phyloP scores from a whole-genome alignment of 2,329 filamentous ascomycete species.

The Diaporthe australafricana region DNA sequence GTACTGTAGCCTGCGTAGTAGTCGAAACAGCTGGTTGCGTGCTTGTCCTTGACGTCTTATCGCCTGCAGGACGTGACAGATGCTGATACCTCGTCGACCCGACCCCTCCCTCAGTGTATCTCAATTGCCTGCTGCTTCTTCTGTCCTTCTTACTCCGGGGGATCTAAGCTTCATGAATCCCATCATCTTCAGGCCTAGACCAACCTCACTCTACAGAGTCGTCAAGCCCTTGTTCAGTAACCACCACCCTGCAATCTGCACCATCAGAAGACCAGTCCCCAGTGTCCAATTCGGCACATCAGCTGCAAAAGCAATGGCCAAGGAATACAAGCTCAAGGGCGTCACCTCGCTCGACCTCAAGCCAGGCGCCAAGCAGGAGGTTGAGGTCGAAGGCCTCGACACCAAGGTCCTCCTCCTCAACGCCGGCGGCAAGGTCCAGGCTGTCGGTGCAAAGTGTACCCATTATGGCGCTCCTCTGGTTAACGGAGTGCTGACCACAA shows the following conservation, averaged over 20 bases:
- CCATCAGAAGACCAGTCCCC: not conserved
- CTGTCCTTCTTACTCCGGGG: not conserved
- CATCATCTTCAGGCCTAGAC: conserved; percentile 5
- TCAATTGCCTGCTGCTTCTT: not conserved
- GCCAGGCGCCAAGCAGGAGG: conserved; percentile 87
- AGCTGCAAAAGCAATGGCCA: conserved; percentile 57
- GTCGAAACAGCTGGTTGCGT: not conserved
- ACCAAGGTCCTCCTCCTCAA: conserved; percentile 91
- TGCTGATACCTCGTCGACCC: conserved; percentile 15
- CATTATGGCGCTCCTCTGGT: conserved; percentile 93
- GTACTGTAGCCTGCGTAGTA: no score
- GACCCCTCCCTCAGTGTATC: conserved; percentile 25
- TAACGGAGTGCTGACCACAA: conserved; percentile 84
- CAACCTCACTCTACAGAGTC: conserved; percentile 14
- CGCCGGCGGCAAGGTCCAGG: conserved; percentile 79
- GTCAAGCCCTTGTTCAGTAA: conserved; percentile 13
- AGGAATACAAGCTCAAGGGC: conserved; percentile 80
- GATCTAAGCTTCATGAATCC: conserved; percentile 31
- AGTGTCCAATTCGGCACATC: conserved; percentile 9
- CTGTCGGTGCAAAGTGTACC: conserved; percentile 84
- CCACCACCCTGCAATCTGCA: not conserved
- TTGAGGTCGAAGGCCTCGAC: conserved; percentile 89
- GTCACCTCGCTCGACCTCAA: conserved; percentile 79
- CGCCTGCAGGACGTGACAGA: not conserved
- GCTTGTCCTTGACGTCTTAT: conserved; percentile 7